Evolutionary conservation across 2,329 filamentous ascomycete species (phyloP), one percentile per base, ranked within the genome.

Genomic region (Alternaria viburni): DNA sequence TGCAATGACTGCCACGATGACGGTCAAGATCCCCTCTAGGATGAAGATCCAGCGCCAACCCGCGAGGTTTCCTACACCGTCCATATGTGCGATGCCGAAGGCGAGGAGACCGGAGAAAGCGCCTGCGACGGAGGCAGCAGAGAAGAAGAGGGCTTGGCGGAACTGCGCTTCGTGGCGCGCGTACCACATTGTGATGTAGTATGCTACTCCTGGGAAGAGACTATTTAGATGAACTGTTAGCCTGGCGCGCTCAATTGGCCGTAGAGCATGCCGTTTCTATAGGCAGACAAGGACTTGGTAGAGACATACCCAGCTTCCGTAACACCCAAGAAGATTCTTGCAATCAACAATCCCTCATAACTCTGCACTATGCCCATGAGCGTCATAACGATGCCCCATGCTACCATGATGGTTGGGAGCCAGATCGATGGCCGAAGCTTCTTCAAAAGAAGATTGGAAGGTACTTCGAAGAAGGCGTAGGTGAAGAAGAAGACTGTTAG

Each of bases 401-500:
- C 76, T 12, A 79, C 76, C 77, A 88, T 89, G 3, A 90, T 81
- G 0, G 84, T 70, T 13, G 76, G 77, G 49, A 79, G 59, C 73
- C 76, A 80, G 15, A 79, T 69, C 30, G 71, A 75, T 0, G 87
- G 87, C 2, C 86, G 85, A 0, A 87, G 86, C 2, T 83, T 82
- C 66, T 89, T 90, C 17, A 90, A 80, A 4, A 89, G 77, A 62
- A 90, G 86, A 68, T 90, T 90, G 67, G 86, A 88, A 0, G 88
- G 88, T 1, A 80, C 81, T 65, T 84, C 83, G 61, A 84, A 81
- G 6, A 81, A 70, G 6, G 82, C 80, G 61, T 84, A 85, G 0
- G 80, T 81, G 57, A 84, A 82, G 73, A 91, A 92, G 77, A 91
- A 91, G 0, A 91, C 77, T 0, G 89, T 91, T 55, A 91, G 71